Evolutionary conservation across 148 eudicot species (phyloP), one percentile per base, ranked within the genome.

Genomic region (Chenopodium album): DNA sequence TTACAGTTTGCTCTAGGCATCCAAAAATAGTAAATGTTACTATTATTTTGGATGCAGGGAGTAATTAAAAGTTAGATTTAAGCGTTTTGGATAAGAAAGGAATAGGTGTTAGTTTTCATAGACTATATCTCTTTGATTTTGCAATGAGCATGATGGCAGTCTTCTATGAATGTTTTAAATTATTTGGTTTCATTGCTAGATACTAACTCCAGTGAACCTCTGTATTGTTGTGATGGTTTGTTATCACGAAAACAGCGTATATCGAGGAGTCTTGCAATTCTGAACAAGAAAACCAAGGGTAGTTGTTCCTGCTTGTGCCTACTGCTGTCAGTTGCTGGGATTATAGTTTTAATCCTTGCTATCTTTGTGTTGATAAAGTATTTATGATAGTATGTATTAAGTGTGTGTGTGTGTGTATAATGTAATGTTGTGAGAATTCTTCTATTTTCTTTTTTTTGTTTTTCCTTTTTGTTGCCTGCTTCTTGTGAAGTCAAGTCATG

Each of bases 241-340:
- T 64, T 73, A 20, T 44, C 34, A 26, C 23, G 75, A 23, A 69
- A 71, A 77, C 84, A 85, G 87, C 82, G 87, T 8, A 54, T 81
- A 1, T 64, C 83, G 20, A 70, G 79, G 66, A 73, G 75, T 67
- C 41, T 94, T 79, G 95, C 90, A 10, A 83, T 86, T 47, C 82
- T 94, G 85, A 94, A 86, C 78, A 92, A 89, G 83, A 89, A 87
- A 83, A 88, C 93, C 82, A 91, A 89, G 87, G 91, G 90, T 70
- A 88, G 93, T 54, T 92, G 98, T 88, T 85, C 98, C 34, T 92
- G 94, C 87, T 19, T 88, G 77, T 87, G 89, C 86, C 81, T 92
- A 70, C 75, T 88, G 63, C 72, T 90, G 68, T 88, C 94, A 3
- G 93, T 88, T 50, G 73, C 86, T 41, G 97, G 93, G 76, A 87